Evolutionary conservation across 1,139 yeast genomes (phyloP), one percentile per base, ranked within the genome.

Genomic region (Hyphopichia fennica): DNA sequence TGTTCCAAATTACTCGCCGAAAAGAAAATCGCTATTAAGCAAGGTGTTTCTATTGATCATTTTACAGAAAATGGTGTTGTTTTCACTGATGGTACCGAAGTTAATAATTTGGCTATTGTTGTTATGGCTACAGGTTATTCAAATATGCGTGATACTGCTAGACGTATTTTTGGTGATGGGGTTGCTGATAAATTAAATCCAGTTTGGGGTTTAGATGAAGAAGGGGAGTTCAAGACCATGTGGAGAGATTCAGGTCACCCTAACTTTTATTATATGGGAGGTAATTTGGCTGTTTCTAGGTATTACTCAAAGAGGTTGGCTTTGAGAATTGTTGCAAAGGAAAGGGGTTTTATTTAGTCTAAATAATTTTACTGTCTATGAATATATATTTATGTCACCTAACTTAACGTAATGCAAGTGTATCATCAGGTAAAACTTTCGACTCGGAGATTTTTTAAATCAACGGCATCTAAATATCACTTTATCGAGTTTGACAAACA

Each of bases 41-140:
- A 63, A 38, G 72, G 72, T 9, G 50, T 45, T 19, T 49, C 54
- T 17, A 58, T 72, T 35, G 56, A 59, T 35, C 48, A 52, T 35
- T 67, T 72, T 52, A 57, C 62, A 11, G 68, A 65, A 43, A 50
- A 55, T 45, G 66, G 71, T 3, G 72, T 72, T 32, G 58, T 57
- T 10, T 62, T 72, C 35, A 52, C 61, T n/a, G 74, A 72, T 42
- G 77, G 77, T 6, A 43, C 67, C 5, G 40, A 42, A 8, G 47
- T 68, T 34, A 61, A 65, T 25, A 58, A 63, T 30, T 40, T 65
- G 28, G 73, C 71, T 32, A 51, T 67, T 34, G 67, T 72, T 18
- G 73, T 72, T 17, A 57, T 71, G 47, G 76, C 76, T 11, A 72
- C 78, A 3, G 78, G 78, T 4, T 69, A 65, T 48, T 58, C 69